Base-by-base conservation (phyloP, 1,284 basidiomycete genomes). In the Trichosporon faecale region DNA sequence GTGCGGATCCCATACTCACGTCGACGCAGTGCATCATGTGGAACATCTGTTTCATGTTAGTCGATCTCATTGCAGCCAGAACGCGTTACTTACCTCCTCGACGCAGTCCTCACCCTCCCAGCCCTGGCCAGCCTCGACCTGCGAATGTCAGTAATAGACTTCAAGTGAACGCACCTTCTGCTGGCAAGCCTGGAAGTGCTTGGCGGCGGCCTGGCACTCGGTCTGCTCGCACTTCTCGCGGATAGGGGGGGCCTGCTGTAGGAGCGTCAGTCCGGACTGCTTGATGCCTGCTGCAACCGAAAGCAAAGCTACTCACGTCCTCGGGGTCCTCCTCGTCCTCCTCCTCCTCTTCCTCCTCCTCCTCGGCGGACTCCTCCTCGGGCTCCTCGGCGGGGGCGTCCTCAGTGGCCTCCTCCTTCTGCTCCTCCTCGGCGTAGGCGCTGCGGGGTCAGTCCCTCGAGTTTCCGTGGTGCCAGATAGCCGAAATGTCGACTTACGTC, bases 181-280 rank as follows among this genome's bases (percentile, higher is more conserved):
- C 79, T 91, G 88, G 84, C 94, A 97, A 80, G 95, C 91, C 74
- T 91, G 88, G 84, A 96, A 96, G 85, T 97, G 94, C 82, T 92
- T 89, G 61, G 90, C 86, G 73, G 90, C 84, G 60, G 88, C 85
- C 65, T 87, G 87, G 79, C 94, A 96, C 76, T 90, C 88, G 23
- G 87, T 83, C 74, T 88, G 81, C 79, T 90, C 87, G 84, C 92
- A 95, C 75, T 91, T 91, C 69, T 91, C 90, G 68, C 90, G 88
- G 73, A 94, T 85, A 64, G 80, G 82, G 27, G 91, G 92, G 40
- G 90, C 87, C 33, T 66, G 37, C 69, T 69, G 65, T 57, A 52
- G 31, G n/a, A 35, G 12, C 16, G 27, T 64, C 12, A 44, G 33
- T 18, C 5, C 11, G n/a, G 12, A 14, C 35, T 37, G 35, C 35